These are phyloP conservation scores for Chlorella sp. DNA, from an alignment of 139 green algal species.

Conservation along the genomic window DNA sequence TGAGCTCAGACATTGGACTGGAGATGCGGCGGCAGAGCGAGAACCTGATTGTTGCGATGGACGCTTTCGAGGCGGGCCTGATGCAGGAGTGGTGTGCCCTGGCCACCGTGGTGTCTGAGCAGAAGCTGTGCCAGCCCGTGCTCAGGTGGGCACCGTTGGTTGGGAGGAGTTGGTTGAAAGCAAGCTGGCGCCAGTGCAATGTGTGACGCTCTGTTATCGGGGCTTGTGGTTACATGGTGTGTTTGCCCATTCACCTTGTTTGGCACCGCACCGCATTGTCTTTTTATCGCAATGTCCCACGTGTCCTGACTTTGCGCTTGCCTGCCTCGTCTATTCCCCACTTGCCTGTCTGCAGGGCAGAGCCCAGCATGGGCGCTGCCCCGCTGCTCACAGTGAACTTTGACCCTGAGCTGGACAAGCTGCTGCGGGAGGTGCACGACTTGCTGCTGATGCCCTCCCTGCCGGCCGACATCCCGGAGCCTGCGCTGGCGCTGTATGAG, in stretches of 20 bases:
- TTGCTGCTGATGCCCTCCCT: slow-evolving; percentile 81
- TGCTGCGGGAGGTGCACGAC: slow-evolving; percentile 91
- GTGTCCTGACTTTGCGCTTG: background rate
- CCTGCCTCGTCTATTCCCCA: background rate
- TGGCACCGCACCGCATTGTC: no score
- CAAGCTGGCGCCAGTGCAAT: no score
- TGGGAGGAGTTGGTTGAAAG: no score
- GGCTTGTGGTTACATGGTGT: no score
- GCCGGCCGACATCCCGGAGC: slow-evolving; percentile 50
- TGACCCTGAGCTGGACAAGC: slow-evolving; percentile 82
- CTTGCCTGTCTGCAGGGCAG: slow-evolving; percentile 19
- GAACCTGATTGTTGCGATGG: slow-evolving; percentile 67
- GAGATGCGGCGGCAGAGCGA: slow-evolving; percentile 70
- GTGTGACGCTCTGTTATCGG: no score
- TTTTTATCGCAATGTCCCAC: no score
- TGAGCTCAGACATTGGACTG: slow-evolving; percentile 71
- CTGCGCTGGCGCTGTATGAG: slow-evolving; percentile 59
- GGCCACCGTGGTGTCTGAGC: slow-evolving; percentile 70
- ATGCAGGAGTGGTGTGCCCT: slow-evolving; percentile 73
- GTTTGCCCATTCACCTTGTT: no score
- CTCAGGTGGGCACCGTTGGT: slow-evolving; percentile 42
- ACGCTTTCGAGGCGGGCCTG: slow-evolving; percentile 66
- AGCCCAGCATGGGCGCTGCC: slow-evolving; percentile 22
- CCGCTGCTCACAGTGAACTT: slow-evolving; percentile 85
- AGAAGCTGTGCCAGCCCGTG: slow-evolving; percentile 88